Base-by-base conservation (phyloP, 1,284 basidiomycete species). In the Cutaneotrichosporon dermatis region DNA sequence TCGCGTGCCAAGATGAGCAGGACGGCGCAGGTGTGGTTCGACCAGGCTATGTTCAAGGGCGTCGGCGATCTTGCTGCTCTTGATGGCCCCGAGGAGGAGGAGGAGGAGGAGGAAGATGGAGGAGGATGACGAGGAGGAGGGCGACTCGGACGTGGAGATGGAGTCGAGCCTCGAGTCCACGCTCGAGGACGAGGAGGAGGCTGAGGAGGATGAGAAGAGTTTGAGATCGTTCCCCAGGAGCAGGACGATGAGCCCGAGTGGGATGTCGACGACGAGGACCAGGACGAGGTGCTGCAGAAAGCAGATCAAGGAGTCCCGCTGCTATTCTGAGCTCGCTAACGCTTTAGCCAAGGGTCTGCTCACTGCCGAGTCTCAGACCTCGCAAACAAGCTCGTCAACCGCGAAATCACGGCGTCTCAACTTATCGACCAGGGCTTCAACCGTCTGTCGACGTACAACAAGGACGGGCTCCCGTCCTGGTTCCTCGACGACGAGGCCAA, bases 401-500 rank as follows among this genome's bases (percentile, higher is more conserved):
- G 92, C 33, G 82, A 92, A 78, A 91, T 83, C 68, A 98, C 93
- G 0, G 89, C 88, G 72, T 89, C 89, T 6, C 85, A 92, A 45
- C 83, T 99, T 15, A 84, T 99, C 71, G 92, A 99, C 72, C 89
- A 96, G 57, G 96, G 96, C 13, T 99, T 99, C 82, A 93, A 88
- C 79, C 90, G 92, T 16, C 89, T 93, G 77, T 89, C 92, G 3
- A 85, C 95, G 60, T 89, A 92, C 69, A 85, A 90, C 66, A 96
- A 94, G 79, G 91, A 97, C 57, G 92, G 83, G 35, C 84, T 99
- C 8, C 96, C 96, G 0, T 78, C 85, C 0, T 99, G 96, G 96
- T 99, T 99, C 84, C 82, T 98, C 46, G 95, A 99, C 70, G 96
- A 99, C 71, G 96, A 99, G 79, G 80, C 86, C 46, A 91, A 94